Conservation (phyloP, 345 rosid species). For the Pelargonium nanum region DNA sequence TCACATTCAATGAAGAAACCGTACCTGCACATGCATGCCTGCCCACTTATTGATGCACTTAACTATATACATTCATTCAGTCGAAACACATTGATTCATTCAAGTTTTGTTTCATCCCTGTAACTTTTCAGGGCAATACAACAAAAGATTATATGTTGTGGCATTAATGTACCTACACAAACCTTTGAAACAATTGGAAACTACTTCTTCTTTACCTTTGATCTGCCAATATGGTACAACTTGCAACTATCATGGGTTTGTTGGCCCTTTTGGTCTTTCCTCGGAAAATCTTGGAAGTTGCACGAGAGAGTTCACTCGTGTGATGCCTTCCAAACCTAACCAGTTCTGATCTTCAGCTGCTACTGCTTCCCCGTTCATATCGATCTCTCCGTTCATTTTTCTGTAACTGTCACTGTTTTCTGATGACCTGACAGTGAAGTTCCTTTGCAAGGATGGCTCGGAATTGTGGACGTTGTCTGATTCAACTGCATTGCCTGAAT, state of each 20-base stretch:
- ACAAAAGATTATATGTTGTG: conserved; percentile 17
- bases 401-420: conserved; percentile 41
- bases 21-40: background rate
- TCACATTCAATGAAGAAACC: background rate
- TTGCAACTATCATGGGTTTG: conserved; percentile 15
- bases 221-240: conserved; percentile 2
- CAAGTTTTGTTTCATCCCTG: no score
- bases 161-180: conserved; percentile 15
- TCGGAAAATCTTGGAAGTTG: conserved; percentile 92
- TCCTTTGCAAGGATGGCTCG: conserved; percentile 84
- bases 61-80: background rate
- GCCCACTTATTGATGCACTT: no score
- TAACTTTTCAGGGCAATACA: no score
- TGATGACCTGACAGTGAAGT: conserved; percentile 69
- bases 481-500: conserved; percentile 59
- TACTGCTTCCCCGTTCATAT: background rate
- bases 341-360: conserved; percentile 75
- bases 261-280: conserved; percentile 37
- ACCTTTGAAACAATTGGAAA: conserved; percentile 6
- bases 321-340: conserved; percentile 91
- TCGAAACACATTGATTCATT: no score
- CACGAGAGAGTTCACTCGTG: conserved; percentile 93
- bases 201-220: conserved; percentile 11
- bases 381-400: conserved; percentile 11
- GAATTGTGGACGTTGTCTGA: conserved; percentile 68